phyloP scores from a whole-genome alignment of 768 basidiomycete species.

The Roridomyces roridus region DNA sequence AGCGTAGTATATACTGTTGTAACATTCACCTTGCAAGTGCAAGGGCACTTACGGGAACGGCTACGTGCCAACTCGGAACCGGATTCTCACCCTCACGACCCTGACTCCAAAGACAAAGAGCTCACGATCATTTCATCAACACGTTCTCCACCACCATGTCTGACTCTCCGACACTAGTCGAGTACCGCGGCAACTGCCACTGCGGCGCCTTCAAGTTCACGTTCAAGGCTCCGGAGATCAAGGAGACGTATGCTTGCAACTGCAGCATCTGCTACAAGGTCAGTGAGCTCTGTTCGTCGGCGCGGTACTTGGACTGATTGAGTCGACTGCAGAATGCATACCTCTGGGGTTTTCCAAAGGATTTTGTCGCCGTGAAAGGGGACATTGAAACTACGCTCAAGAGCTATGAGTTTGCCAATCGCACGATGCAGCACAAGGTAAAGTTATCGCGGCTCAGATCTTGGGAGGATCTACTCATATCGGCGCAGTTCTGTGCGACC shows the following conservation, averaged over 20 bases:
- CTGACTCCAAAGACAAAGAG: no score
- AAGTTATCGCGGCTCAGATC: not conserved
- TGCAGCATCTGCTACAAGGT: constrained; percentile 13
- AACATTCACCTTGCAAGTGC: constrained; percentile 8
- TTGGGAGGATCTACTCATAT: not conserved
- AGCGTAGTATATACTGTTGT: not conserved
- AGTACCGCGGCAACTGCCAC: constrained; percentile 14
- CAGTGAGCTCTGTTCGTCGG: no score
- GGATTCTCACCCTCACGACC: no score
- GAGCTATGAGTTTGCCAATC: constrained; percentile 9
- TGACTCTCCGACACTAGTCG: constrained; percentile 5
- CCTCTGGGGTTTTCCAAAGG: not conserved
- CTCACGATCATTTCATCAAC: no score
- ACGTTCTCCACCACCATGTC: constrained; percentile 1
- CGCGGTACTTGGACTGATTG: not conserved
- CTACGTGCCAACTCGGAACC: no score
- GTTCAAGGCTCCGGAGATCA: constrained; percentile 12
- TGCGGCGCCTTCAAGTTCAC: constrained; percentile 4
- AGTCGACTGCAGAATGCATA: constrained; percentile 9
- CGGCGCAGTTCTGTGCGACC: constrained; percentile 10
- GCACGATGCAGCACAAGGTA: constrained; percentile 10
- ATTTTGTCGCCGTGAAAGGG: constrained; percentile 7
- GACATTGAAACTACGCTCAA: constrained; percentile 5
- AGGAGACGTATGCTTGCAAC: constrained; percentile 8
- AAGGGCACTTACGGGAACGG: no score